Evolutionary conservation across 495 filamentous ascomycete species (phyloP).

Genomic region (Hypoxylon perforatum): DNA sequence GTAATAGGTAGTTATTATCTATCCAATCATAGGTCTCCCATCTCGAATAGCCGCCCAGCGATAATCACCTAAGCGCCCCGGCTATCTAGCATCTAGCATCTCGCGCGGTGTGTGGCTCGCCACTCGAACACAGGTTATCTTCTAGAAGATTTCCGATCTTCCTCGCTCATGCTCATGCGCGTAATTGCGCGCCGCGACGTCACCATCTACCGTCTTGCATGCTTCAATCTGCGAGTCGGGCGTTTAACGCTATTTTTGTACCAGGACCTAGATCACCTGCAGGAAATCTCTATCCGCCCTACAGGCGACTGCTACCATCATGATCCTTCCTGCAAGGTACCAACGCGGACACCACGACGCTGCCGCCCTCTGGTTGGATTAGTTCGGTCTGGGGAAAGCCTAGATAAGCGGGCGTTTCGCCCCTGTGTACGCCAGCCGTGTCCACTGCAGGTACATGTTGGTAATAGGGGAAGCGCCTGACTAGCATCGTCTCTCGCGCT

Average conservation of each 20-base stretch:
- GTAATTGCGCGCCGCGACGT: slow-evolving; percentile 24
- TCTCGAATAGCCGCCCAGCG: slow-evolving; percentile 43
- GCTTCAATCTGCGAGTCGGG: slow-evolving; percentile 15
- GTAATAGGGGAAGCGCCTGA: slow-evolving; percentile 13
- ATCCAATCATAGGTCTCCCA: slow-evolving; percentile 29
- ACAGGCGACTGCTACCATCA: slow-evolving; percentile 8
- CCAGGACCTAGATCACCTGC: slow-evolving; percentile 34
- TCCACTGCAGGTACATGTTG: slow-evolving; percentile 1
- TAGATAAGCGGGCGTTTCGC: slow-evolving; percentile 33
- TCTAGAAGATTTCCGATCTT: slow-evolving; percentile 38
- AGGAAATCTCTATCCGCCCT: slow-evolving; percentile 35
- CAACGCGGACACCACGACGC: slow-evolving; percentile 23
- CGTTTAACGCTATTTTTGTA: slow-evolving; percentile 29
- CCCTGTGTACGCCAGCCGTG: slow-evolving; percentile 14
- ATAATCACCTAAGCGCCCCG: slow-evolving; percentile 40
- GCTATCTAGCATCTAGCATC: slow-evolving; percentile 1
- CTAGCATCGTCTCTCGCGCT: slow-evolving; percentile 12
- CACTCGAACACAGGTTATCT: slow-evolving; percentile 11
- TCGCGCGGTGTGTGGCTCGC: slow-evolving; percentile 20
- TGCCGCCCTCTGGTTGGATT: slow-evolving; percentile 20
- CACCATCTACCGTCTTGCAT: slow-evolving; percentile 12
- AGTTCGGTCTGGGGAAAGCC: slow-evolving; percentile 28
- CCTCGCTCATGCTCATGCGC: slow-evolving; percentile 15
- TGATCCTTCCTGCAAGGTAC: slow-evolving; percentile 39
- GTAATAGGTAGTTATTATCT: slow-evolving; percentile 1